Evolutionary conservation across 176 grass and related monocot genomes (phyloP).

Genomic region (Carex pumila): DNA sequence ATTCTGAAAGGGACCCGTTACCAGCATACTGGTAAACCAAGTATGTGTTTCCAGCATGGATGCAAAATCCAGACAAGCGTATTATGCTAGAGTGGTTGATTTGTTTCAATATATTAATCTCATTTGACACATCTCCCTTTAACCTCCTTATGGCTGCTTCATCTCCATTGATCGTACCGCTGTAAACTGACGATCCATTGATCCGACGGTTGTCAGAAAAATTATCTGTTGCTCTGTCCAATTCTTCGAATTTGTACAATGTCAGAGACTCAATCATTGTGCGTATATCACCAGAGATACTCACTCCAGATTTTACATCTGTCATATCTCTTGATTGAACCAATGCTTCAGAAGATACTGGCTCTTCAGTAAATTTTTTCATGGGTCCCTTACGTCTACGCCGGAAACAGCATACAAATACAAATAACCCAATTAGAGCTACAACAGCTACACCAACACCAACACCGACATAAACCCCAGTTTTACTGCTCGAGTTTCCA

Average conservation of each 20-base stretch:
- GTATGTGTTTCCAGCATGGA: constrained; percentile 62
- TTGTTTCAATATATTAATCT: constrained; percentile 63
- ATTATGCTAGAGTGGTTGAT: constrained; percentile 66
- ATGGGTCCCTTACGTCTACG: not conserved
- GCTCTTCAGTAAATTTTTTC: constrained; percentile 10
- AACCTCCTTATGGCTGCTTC: constrained; percentile 57
- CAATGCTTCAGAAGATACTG: constrained; percentile 18
- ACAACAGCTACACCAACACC: constrained; percentile 38
- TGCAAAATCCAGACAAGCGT: constrained; percentile 64
- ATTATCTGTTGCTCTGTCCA: constrained; percentile 50
- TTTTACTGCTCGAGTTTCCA: constrained; percentile 16
- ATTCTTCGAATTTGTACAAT: constrained; percentile 51
- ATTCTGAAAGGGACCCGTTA: constrained; percentile 63
- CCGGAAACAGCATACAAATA: constrained; percentile 18
- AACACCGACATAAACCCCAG: constrained; percentile 38
- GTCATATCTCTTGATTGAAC: constrained; percentile 17
- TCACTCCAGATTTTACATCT: not conserved
- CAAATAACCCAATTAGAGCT: constrained; percentile 13
- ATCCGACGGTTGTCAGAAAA: constrained; percentile 49
- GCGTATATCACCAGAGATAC: constrained; percentile 35
- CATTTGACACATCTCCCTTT: constrained; percentile 53
- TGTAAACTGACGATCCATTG: constrained; percentile 43
- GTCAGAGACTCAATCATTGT: constrained; percentile 47
- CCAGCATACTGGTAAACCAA: constrained; percentile 63
- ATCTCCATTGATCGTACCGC: constrained; percentile 67